Base-by-base conservation (phyloP, 495 filamentous ascomycete genomes). In the Talaromyces trachyspermus region DNA sequence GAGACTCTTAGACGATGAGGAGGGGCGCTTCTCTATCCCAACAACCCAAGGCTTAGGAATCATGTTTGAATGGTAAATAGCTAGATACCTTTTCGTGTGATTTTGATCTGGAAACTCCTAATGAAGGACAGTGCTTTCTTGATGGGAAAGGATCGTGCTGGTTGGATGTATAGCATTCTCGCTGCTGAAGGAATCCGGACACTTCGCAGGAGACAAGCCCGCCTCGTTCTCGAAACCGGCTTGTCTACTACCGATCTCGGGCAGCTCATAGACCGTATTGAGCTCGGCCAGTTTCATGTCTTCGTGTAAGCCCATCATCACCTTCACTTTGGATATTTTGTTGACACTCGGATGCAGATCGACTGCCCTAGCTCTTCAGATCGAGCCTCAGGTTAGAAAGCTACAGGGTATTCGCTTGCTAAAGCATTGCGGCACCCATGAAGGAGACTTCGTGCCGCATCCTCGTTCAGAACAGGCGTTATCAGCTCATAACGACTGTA, bases 111-210 rank as follows among this genome's bases (percentile, higher is more conserved):
- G 6, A 18, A 26, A n/a, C 12, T 10, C 8, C 14, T 24, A 35
- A 20, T 15, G 6, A 10, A 20, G 15, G n/a, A 24, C 23, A 69
- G 65, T 43, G 56, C 65, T 18, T 56, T 54, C 33, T 48, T 59
- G 43, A 61, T 58, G n/a, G 56, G 60, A 12, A 59, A 58, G 35
- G 65, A 69, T 32, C 58, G 63, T 8, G 51, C 49, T 9, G 58
- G 54, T 0, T 66, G 61, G 63, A 50, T 64, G 15, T 59, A 63
- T 23, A 47, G 51, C 17, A 53, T 49, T 20, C 57, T 65, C 22
- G 44, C 44, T 7, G 29, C n/a, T 14, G 44, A 46, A 46, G 27
- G 27, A 32, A 46, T 46, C 29, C 20, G 20, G 30, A 17, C 18
- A 19, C 27, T 46, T 46, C 44, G 44, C 20, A 36, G 22, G 26